A percentile compares a stretch with the other conserved stretches of the same genome.
phyloP scores from a whole-genome alignment of 805 yeast genomes.

The Starmerella floris region DNA sequence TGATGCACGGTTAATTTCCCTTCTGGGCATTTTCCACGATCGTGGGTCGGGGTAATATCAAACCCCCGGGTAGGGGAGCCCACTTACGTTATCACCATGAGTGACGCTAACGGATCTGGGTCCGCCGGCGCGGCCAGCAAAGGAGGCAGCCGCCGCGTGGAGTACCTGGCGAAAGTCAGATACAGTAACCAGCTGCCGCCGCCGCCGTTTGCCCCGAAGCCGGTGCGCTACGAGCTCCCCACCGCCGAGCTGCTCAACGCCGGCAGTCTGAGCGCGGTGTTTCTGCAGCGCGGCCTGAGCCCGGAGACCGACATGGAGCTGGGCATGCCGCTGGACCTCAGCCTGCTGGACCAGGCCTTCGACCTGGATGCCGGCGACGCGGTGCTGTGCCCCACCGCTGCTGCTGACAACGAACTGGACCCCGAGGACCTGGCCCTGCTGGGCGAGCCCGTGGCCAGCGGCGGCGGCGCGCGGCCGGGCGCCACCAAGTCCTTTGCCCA shows the following conservation, averaged over 20 bases:
- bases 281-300: slow-evolving; percentile 24
- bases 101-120: slow-evolving; percentile 1
- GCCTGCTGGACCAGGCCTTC: slow-evolving; percentile 52
- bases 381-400: slow-evolving; percentile 23
- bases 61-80: too few relatives aligned
- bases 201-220: slow-evolving; percentile 82
- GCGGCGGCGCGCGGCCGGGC: not conserved
- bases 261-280: slow-evolving; percentile 43
- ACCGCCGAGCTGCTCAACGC: slow-evolving; percentile 39
- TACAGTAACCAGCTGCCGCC: slow-evolving; percentile 84
- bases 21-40: too few relatives aligned
- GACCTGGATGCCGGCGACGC: slow-evolving; percentile 40
- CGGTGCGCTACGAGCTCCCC: slow-evolving; percentile 42
- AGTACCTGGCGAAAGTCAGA: slow-evolving; percentile 53
- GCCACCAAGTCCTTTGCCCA: not conserved
- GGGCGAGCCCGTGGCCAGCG: slow-evolving; percentile 57
- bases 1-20: too few relatives aligned
- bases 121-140: not conserved
- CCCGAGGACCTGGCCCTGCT: slow-evolving; percentile 65
- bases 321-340: slow-evolving; percentile 68
- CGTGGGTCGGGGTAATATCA: too few relatives aligned
- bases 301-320: slow-evolving; percentile 45
- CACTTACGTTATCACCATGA: not conserved
- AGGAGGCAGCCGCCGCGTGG: slow-evolving; percentile 18
- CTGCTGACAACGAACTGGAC: slow-evolving; percentile 41